Evolutionary conservation across 2,329 filamentous ascomycete genomes (phyloP).

Genomic region (Ophiocordyceps camponoti-floridani): DNA sequence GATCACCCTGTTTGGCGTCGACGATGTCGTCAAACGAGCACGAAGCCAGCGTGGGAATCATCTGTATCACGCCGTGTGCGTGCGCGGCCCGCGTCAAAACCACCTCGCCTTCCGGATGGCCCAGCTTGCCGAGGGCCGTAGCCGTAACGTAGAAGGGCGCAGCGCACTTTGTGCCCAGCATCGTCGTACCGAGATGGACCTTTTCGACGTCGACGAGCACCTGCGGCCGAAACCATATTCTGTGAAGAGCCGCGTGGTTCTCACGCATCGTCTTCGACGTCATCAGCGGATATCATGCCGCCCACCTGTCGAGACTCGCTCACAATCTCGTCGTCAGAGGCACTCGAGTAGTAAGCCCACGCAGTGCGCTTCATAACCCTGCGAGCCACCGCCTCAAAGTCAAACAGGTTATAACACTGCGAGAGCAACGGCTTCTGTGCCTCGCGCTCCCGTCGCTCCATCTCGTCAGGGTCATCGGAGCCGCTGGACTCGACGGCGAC

Average conservation of each 20-base stretch:
- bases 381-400: conserved; percentile 88
- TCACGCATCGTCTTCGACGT: conserved; percentile 63
- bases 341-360: conserved; percentile 96
- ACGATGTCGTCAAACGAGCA: conserved; percentile 97
- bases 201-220: conserved; percentile 79
- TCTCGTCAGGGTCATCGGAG: conserved; percentile 36
- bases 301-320: background rate
- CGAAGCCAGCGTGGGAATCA: conserved; percentile 94
- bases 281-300: background rate
- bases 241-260: conserved; percentile 91
- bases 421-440: conserved; percentile 60
- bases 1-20: conserved; percentile 59
- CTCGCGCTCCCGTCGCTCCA: conserved; percentile 55
- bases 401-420: conserved; percentile 84
- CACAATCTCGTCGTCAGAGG: conserved; percentile 38
- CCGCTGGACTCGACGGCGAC: conserved; percentile 55
- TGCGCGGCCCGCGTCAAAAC: conserved; percentile 68
- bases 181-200: conserved; percentile 74
- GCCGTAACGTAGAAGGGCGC: conserved; percentile 95
- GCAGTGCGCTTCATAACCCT: conserved; percentile 88
- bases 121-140: conserved; percentile 87
- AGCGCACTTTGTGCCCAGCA: conserved; percentile 72
- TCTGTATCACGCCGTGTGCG: conserved; percentile 84
- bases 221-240: conserved; percentile 88
- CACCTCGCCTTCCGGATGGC: conserved; percentile 85